Evolutionary conservation across 2,329 filamentous ascomycete species (phyloP).

Genomic region (Pseudocercospora eumusae): DNA sequence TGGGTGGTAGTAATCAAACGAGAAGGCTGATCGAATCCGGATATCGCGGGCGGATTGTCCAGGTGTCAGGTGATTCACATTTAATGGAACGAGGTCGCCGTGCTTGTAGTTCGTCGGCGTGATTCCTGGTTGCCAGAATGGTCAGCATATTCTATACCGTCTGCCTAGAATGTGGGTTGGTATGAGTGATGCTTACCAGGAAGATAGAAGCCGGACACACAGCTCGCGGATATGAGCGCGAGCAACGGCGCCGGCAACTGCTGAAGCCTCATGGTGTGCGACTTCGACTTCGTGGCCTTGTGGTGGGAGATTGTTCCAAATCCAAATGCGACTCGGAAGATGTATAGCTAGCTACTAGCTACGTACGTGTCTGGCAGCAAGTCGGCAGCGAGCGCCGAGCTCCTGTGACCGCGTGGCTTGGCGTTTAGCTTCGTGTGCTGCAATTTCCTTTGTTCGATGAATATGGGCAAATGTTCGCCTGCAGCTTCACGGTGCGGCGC

Average conservation of each 20-base stretch:
- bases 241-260: conserved; percentile 29
- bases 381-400: not conserved
- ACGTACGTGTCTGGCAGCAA: not conserved
- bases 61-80: conserved; percentile 90
- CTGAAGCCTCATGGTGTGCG: conserved; percentile 28
- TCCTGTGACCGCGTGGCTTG: not conserved
- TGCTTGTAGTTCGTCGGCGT: conserved; percentile 87
- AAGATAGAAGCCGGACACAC: conserved; percentile 70
- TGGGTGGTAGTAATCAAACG: conserved; percentile 93
- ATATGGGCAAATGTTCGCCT: not conserved
- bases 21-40: conserved; percentile 85
- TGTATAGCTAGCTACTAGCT: not conserved
- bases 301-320: conserved; percentile 6
- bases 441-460: not conserved
- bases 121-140: conserved; percentile 50
- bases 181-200: conserved; percentile 59
- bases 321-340: conserved; percentile 10
- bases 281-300: not conserved
- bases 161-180: not conserved
- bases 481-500: not conserved
- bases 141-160: not conserved
- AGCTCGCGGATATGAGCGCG: conserved; percentile 33
- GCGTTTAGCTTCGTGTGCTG: not conserved
- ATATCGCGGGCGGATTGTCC: conserved; percentile 74
- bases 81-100: conserved; percentile 78